phyloP scores from a whole-genome alignment of 2,329 filamentous ascomycete genomes.

The Periglandula ipomoeae region DNA sequence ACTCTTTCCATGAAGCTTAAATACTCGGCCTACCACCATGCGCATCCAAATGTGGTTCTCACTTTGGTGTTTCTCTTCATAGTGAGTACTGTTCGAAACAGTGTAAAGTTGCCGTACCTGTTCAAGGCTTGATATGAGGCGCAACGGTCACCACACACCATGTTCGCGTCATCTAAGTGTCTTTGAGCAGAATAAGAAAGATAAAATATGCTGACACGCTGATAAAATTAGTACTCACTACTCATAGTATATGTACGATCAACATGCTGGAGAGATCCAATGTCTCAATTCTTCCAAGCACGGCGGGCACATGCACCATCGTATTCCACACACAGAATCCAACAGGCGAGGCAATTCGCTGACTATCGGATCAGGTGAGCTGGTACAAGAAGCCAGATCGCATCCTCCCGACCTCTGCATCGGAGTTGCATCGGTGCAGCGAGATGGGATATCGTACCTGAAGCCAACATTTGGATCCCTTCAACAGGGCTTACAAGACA shows the following conservation, averaged over 20 bases:
- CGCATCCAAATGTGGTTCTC: conserved; percentile 8
- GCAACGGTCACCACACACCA: no score
- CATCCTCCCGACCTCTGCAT: conserved; percentile 6
- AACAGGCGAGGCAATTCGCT: conserved; percentile 4
- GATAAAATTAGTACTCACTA: neutral
- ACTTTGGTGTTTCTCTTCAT: conserved; percentile 14
- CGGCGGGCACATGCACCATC: conserved; percentile 2
- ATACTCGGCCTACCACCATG: neutral
- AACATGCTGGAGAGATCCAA: conserved; percentile 9
- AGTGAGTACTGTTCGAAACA: conserved; percentile 1
- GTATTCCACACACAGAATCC: conserved; percentile 7
- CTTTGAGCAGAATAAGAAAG: no score
- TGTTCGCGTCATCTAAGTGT: no score
- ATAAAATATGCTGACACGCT: neutral
- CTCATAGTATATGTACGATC: neutral
- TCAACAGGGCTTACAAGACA: conserved; percentile 2
- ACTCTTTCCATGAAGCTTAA: neutral
- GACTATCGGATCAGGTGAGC: neutral
- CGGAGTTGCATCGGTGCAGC: conserved; percentile 7
- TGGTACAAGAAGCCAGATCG: neutral
- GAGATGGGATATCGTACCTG: conserved; percentile 8
- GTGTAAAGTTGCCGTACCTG: no score
- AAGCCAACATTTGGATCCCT: conserved; percentile 8
- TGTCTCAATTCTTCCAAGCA: conserved; percentile 7
- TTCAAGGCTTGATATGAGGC: no score